Evolutionary conservation across 2,329 filamentous ascomycete species (phyloP).

Genomic region (Magnaporthiopsis rhizophila): DNA sequence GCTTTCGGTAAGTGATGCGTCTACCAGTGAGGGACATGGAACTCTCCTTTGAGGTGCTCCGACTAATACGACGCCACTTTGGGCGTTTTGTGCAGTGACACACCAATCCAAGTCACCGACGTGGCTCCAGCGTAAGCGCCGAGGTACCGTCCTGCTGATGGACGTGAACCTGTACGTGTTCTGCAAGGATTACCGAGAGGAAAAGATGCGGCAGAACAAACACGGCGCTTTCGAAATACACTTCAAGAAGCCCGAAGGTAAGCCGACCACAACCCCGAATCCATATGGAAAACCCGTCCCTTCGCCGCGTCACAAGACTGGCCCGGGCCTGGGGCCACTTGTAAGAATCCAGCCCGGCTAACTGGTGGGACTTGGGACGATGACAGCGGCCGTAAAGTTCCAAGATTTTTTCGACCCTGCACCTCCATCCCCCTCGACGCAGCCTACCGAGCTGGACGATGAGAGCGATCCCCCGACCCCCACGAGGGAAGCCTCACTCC

Average conservation of each 20-base stretch:
- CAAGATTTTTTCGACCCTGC: constrained; percentile 29
- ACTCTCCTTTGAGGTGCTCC: background rate
- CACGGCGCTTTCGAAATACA: constrained; percentile 42
- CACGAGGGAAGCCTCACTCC: background rate
- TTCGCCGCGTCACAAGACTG: background rate
- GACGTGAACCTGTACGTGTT: constrained; percentile 53
- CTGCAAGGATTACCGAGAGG: constrained; percentile 45
- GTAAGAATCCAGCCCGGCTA: background rate
- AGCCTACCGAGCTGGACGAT: background rate
- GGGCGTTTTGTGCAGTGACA: constrained; percentile 34
- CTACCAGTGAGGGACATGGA: background rate
- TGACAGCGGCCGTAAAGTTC: constrained; percentile 31
- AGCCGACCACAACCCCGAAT: background rate
- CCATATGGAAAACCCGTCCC: too few relatives aligned
- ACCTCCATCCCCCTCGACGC: constrained; percentile 8
- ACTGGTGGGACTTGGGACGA: constrained; percentile 21
- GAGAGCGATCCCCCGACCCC: background rate
- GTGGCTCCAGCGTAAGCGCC: constrained; percentile 43
- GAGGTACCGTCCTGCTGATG: constrained; percentile 40
- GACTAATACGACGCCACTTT: background rate
- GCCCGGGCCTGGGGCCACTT: background rate
- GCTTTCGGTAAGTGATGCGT: constrained; percentile 42
- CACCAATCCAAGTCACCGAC: constrained; percentile 37
- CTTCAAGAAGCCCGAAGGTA: constrained; percentile 24
- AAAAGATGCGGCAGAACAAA: constrained; percentile 40